Percentiles rank a stretch among this genome's conserved stretches.
Evolutionary conservation across 2,329 filamentous ascomycete genomes (phyloP).

Genomic region (Scedosporium aurantiacum): DNA sequence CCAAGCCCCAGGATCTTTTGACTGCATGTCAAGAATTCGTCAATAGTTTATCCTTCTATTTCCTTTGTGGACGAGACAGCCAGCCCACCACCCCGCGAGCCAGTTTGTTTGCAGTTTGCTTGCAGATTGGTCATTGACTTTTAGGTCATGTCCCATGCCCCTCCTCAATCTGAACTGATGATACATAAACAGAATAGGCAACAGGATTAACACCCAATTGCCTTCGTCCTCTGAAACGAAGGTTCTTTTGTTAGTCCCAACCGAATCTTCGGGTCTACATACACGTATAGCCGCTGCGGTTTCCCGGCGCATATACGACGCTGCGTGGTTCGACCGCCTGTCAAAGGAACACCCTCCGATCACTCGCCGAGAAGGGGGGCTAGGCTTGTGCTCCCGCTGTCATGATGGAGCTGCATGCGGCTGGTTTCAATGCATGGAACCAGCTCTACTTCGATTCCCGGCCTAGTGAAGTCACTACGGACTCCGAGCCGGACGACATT

Average conservation of each 20-base stretch:
- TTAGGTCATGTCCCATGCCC: background rate
- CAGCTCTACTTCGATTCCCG: constrained; percentile 30
- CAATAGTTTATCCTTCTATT: background rate
- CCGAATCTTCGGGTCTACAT: background rate
- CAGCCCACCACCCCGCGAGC: background rate
- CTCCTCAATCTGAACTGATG: background rate
- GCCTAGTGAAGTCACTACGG: background rate
- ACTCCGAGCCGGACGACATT: constrained; percentile 33
- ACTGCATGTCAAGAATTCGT: background rate
- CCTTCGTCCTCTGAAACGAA: background rate
- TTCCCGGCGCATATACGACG: background rate
- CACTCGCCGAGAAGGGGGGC: background rate
- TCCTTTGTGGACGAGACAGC: background rate
- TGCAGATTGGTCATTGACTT: background rate
- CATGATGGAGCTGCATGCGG: constrained; percentile 38
- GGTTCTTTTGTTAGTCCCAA: background rate
- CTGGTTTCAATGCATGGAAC: constrained; percentile 49
- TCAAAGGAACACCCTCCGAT: background rate
- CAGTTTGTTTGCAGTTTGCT: background rate
- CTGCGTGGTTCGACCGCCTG: background rate
- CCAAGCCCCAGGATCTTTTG: background rate
- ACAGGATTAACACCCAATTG: background rate
- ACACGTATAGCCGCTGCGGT: background rate
- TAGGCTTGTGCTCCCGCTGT: background rate
- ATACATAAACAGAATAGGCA: background rate